Evolutionary conservation across 176 grass and related monocot species (phyloP).

Genomic region (Echinochloa phyllopogon): DNA sequence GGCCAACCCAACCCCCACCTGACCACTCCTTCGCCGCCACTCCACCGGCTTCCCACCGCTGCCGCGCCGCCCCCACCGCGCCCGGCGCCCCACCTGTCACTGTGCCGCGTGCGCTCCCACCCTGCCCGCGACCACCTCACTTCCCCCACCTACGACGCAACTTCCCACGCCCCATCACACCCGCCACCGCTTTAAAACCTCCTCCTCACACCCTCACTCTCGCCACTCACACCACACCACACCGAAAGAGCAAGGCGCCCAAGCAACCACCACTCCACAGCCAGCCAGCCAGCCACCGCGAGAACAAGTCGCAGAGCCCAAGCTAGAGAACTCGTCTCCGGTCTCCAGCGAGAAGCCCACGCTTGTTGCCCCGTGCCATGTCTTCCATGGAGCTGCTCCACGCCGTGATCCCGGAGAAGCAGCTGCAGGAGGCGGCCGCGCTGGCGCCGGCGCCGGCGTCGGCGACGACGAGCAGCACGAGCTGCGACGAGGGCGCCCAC

Average conservation of each 20-base stretch:
- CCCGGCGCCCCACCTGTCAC: slow-evolving; percentile 39
- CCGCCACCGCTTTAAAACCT: slow-evolving; percentile 52
- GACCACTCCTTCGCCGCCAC: slow-evolving; percentile 48
- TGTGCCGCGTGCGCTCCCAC: slow-evolving; percentile 38
- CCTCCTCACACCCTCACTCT: slow-evolving; percentile 43
- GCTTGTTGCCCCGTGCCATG: slow-evolving; percentile 32
- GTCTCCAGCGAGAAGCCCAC: background rate
- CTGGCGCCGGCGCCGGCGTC: background rate
- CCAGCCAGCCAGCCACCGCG: slow-evolving; percentile 12
- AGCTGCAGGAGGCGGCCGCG: background rate
- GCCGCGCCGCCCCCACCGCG: slow-evolving; percentile 27
- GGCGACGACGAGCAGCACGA: slow-evolving; percentile 46
- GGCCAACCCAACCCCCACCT: slow-evolving; percentile 27
- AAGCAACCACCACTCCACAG: slow-evolving; percentile 46
- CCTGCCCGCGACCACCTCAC: slow-evolving; percentile 39
- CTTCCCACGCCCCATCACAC: slow-evolving; percentile 46
- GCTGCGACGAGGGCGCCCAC: slow-evolving; percentile 57
- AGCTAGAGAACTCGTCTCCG: background rate
- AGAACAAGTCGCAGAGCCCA: slow-evolving; percentile 10
- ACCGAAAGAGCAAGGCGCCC: slow-evolving; percentile 21
- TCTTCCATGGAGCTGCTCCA: slow-evolving; percentile 60
- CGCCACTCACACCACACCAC: slow-evolving; percentile 38
- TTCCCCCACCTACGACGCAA: slow-evolving; percentile 61
- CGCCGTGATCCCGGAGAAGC: slow-evolving; percentile 49
- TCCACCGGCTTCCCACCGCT: slow-evolving; percentile 45